Conservation (phyloP, 768 basidiomycete genomes). For the Leccinum obscurum region DNA sequence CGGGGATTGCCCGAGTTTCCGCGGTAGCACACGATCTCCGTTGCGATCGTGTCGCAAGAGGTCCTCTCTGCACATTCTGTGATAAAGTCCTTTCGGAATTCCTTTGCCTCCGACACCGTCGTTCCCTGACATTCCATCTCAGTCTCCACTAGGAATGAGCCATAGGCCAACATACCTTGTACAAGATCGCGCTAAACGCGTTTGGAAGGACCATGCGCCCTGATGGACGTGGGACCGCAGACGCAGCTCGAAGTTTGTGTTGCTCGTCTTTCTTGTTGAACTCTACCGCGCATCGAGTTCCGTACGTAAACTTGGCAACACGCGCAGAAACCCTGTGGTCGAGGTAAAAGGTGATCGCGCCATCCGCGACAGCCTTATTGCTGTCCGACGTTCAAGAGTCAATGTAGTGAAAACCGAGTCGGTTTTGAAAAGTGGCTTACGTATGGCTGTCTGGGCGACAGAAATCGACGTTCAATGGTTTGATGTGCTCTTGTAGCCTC, state of each 20-base stretch:
- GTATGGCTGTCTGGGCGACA: conserved; percentile 53
- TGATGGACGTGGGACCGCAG: conserved; percentile 32
- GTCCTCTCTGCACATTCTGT: conserved; percentile 30
- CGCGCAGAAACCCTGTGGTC: conserved; percentile 43
- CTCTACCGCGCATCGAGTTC: conserved; percentile 31
- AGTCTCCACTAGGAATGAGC: background rate
- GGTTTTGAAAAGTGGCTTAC: conserved; percentile 31
- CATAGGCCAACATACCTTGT: conserved; percentile 18
- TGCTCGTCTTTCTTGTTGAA: conserved; percentile 32
- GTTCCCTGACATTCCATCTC: conserved; percentile 23
- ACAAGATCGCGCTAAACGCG: conserved; percentile 33
- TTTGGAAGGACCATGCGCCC: conserved; percentile 34
- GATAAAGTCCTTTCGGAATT: conserved; percentile 35
- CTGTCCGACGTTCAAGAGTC: conserved; percentile 22
- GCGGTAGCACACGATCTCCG: conserved; percentile 33
- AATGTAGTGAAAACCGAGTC: background rate
- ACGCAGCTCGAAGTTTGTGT: conserved; percentile 29
- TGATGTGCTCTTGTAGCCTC: conserved; percentile 33
- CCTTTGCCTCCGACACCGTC: conserved; percentile 30
- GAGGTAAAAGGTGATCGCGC: conserved; percentile 44
- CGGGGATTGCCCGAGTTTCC: conserved; percentile 26
- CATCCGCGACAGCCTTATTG: conserved; percentile 48
- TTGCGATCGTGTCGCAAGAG: conserved; percentile 30
- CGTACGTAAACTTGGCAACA: conserved; percentile 42
- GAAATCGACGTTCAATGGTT: conserved; percentile 38